These are phyloP conservation scores for Collybiopsis confluens DNA, from an alignment of 768 basidiomycete species.

Conservation along the genomic window DNA sequence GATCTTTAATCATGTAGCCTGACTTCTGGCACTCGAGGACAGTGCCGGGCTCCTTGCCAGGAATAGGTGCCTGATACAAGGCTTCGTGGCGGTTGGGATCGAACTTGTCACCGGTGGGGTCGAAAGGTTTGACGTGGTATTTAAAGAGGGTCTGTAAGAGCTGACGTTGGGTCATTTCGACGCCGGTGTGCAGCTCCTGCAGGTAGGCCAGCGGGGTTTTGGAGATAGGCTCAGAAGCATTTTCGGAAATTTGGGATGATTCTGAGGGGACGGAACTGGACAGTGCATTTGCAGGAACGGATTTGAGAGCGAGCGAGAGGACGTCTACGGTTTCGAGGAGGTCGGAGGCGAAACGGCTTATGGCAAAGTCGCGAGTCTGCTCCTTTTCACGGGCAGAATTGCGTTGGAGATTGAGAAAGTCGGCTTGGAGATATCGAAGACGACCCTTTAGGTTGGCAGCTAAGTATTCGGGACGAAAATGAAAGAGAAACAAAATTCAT, in stretches of 20 bases:
- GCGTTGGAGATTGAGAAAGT: constrained; percentile 92
- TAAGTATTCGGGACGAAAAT: constrained; percentile 8
- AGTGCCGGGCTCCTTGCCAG: constrained; percentile 85
- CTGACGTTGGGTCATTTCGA: constrained; percentile 87
- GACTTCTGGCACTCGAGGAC: constrained; percentile 88
- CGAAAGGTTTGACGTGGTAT: constrained; percentile 88
- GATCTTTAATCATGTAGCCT: constrained; percentile 93
- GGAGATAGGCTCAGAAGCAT: constrained; percentile 27
- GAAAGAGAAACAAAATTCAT: no score
- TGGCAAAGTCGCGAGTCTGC: constrained; percentile 90
- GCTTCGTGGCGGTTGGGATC: constrained; percentile 97
- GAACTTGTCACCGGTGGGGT: constrained; percentile 88
- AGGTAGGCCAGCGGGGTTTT: constrained; percentile 60
- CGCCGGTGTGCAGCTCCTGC: constrained; percentile 76
- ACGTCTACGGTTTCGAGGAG: constrained; percentile 90
- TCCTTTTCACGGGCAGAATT: constrained; percentile 89
- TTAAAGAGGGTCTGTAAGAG: constrained; percentile 87
- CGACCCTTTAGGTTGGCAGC: constrained; percentile 54
- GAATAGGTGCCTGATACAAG: constrained; percentile 86
- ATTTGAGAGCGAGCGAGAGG: constrained; percentile 77
- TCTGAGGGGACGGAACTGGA: constrained; percentile 20
- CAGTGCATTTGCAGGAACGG: constrained; percentile 56
- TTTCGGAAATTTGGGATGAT: constrained; percentile 26
- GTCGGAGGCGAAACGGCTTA: constrained; percentile 86
- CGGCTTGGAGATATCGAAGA: constrained; percentile 88